Base-by-base conservation (phyloP, 768 basidiomycete species). In the Porpolomopsis calyptriformis region DNA sequence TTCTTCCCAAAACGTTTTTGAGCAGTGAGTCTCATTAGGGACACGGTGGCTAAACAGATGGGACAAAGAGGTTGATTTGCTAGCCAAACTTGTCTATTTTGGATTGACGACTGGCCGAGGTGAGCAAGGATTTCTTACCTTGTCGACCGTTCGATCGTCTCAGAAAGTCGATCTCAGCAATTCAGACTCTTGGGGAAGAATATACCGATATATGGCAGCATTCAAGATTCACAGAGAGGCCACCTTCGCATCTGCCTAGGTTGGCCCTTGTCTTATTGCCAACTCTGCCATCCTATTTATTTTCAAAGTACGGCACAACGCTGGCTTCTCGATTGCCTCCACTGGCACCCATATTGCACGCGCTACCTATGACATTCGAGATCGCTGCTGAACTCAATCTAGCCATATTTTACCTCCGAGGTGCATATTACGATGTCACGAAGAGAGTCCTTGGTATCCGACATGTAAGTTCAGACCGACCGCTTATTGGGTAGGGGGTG, bases 151-250 rank as follows among this genome's bases (percentile, higher is more conserved):
- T 37, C 26, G 20, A 19, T 23, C 6, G 38, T 22, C 43, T 26
- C 47, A 29, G 49, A 35, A 16, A 44, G 31, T 43, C 23, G 8
- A 7, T 31, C 43, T 4, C 49, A 91, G 88, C 80, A 12, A 73
- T 72, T 8, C 88, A 91, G 61, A 89, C 84, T 3, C 69, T 91
- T 1, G 89, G 89, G n/a, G 89, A 92, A 60, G 89, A 92, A 57
- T 92, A 92, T 55, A 89, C 86, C 1, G 82, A 84, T 55, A 80
- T 85, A 26, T 86, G 87, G 84, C 77, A 80, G 52, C 76, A 80
- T 47, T 77, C 80, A 9, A 57, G 66, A 2, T 63, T 60, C 23
- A 64, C 58, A 16, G 47, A 59, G 25, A 53, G 61, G 22, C 71
- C 70, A 18, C 82, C 78, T 2, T 67, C 78, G 11, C 60, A 53